phyloP scores from a whole-genome alignment of 2,329 filamentous ascomycete species.

The Sclerotinia spermophila region DNA sequence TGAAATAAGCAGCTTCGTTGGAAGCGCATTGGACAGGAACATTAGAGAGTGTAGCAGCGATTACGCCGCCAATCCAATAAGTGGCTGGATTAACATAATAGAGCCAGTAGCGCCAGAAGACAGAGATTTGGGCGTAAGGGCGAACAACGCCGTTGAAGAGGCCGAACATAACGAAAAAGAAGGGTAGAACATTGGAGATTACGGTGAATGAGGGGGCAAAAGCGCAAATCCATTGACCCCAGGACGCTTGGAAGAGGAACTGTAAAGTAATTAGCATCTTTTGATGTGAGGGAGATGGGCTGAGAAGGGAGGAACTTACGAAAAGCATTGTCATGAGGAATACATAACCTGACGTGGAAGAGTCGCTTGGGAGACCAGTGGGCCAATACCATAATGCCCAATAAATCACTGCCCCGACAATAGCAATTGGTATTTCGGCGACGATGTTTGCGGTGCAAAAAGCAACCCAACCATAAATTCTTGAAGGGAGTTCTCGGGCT shows the following conservation, averaged over 20 bases:
- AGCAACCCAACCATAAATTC: conserved; percentile 75
- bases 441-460: conserved; percentile 72
- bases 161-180: conserved; percentile 57
- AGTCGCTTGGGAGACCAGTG: conserved; percentile 63
- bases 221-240: conserved; percentile 75
- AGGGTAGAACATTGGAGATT: conserved; percentile 57
- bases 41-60: conserved; percentile 58
- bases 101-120: conserved; percentile 46
- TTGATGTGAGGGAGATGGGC: neutral
- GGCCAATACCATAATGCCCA: conserved; percentile 76
- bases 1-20: conserved; percentile 58
- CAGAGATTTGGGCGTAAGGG: conserved; percentile 54
- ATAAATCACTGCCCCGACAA: conserved; percentile 63
- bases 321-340: conserved; percentile 78
- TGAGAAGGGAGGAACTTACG: conserved; percentile 25
- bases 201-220: conserved; percentile 77
- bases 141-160: conserved; percentile 71
- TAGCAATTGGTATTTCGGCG: conserved; percentile 67
- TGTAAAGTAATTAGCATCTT: neutral
- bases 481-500: conserved; percentile 66
- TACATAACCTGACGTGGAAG: conserved; percentile 65
- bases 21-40: conserved; percentile 48
- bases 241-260: conserved; percentile 46
- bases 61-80: conserved; percentile 66
- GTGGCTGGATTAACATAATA: conserved; percentile 62